These are phyloP conservation scores for Pouteria glomerata DNA, from an alignment of 148 eudicot species.

Conservation along the genomic window DNA sequence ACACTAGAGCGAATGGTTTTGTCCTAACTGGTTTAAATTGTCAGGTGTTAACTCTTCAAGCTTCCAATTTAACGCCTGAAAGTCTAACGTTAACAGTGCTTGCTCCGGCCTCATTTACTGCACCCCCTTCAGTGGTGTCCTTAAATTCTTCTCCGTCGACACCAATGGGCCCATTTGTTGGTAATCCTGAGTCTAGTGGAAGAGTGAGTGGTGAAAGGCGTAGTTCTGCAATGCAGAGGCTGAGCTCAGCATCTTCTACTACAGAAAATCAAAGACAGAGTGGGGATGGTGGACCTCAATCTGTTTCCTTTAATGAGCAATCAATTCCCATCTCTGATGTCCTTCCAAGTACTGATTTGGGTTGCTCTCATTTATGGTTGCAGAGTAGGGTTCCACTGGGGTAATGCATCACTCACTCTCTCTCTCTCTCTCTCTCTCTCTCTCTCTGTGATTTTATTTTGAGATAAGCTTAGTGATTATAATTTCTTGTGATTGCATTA, in stretches of 20 bases:
- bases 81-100: conserved; percentile 81
- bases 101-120: conserved; percentile 84
- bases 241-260: conserved; percentile 30
- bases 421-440: conserved; percentile 5
- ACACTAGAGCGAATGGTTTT: not conserved
- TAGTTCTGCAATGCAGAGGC: conserved; percentile 26
- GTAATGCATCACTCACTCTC: conserved; percentile 32
- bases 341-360: conserved; percentile 63
- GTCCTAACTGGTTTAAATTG: conserved; percentile 22
- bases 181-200: conserved; percentile 25
- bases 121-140: conserved; percentile 76
- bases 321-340: conserved; percentile 48
- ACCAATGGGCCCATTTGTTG: conserved; percentile 48
- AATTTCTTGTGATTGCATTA: conserved; percentile 25
- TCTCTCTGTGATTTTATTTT: conserved; percentile 7
- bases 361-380: conserved; percentile 90
- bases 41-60: conserved; percentile 96
- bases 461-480: not conserved
- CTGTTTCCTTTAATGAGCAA: conserved; percentile 41
- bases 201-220: conserved; percentile 14
- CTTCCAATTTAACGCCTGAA: conserved; percentile 86
- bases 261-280: conserved; percentile 28
- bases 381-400: conserved; percentile 95
- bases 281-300: conserved; percentile 26
- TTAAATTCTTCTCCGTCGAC: conserved; percentile 63